These are phyloP conservation scores for Wilcoxina mikolae DNA, from an alignment of 495 filamentous ascomycete genomes.

Conservation along the genomic window DNA sequence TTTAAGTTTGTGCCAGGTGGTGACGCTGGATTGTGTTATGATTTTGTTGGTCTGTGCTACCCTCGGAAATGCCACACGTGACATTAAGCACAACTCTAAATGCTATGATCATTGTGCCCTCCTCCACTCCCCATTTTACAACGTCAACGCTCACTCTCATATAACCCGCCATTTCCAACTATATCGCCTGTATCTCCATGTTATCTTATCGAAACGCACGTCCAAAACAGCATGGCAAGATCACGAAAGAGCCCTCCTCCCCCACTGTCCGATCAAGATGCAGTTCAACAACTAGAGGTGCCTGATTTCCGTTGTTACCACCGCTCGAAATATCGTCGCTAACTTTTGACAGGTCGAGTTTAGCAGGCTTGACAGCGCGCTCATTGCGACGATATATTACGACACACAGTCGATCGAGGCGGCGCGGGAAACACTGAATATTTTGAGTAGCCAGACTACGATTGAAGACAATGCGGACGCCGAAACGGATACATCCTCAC, in stretches of 20 bases:
- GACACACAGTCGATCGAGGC: conserved; percentile 11
- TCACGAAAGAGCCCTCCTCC: neutral
- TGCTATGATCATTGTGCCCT: too few relatives aligned
- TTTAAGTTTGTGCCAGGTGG: too few relatives aligned
- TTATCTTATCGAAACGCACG: neutral
- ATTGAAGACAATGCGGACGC: conserved; percentile 4
- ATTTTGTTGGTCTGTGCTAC: too few relatives aligned
- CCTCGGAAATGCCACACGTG: too few relatives aligned
- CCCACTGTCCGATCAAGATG: neutral
- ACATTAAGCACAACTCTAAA: too few relatives aligned
- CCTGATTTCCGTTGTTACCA: neutral
- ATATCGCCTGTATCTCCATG: neutral
- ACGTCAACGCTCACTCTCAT: neutral
- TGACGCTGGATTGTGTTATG: too few relatives aligned
- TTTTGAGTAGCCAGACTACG: conserved; percentile 13
- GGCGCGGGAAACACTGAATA: conserved; percentile 10
- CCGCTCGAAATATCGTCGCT: neutral
- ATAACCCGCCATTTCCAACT: neutral
- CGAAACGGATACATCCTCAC: neutral
- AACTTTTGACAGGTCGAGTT: conserved; percentile 17
- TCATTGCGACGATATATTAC: conserved; percentile 24
- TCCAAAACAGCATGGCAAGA: neutral
- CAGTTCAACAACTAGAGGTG: neutral
- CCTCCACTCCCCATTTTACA: neutral
- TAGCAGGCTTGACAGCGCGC: conserved; percentile 16